Conservation (phyloP, 2,329 filamentous ascomycete genomes). For the Elsinoe ampelina region DNA sequence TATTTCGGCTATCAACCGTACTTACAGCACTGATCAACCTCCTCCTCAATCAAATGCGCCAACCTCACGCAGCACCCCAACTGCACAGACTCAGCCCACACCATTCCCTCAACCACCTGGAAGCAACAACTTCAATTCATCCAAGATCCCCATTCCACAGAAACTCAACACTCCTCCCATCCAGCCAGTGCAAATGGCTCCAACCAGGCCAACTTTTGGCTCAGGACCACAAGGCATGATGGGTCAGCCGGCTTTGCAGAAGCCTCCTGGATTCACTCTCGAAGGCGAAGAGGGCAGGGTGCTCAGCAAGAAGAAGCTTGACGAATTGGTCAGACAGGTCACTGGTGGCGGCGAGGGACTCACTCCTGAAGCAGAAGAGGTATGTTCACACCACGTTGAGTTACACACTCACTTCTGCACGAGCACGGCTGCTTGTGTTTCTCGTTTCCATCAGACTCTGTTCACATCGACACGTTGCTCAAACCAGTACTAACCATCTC, state of each 20-base stretch:
- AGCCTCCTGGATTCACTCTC: constrained; percentile 73
- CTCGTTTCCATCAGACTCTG: too few species aligned
- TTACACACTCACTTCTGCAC: neutral
- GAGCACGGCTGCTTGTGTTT: neutral
- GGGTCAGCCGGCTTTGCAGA: constrained; percentile 74
- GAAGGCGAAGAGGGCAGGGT: constrained; percentile 89
- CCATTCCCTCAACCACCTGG: constrained; percentile 16
- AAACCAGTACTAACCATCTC: neutral
- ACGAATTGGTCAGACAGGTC: constrained; percentile 89
- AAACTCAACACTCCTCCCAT: constrained; percentile 63
- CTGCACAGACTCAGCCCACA: constrained; percentile 17
- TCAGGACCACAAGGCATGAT: constrained; percentile 74
- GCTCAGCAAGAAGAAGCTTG: constrained; percentile 94
- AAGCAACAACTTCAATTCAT: constrained; percentile 32
- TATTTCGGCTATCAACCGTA: constrained; percentile 16
- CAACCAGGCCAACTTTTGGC: constrained; percentile 70
- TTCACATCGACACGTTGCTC: neutral
- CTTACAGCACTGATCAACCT: constrained; percentile 15
- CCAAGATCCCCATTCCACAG: constrained; percentile 77
- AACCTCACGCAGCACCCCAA: constrained; percentile 16
- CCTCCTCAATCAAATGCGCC: constrained; percentile 20
- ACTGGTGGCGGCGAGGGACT: constrained; percentile 72
- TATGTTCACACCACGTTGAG: constrained; percentile 29
- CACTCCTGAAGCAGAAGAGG: constrained; percentile 92
- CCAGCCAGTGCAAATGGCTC: constrained; percentile 63